Percentiles rank a stretch among this genome's conserved stretches.
Evolutionary conservation across 305 asterid genomes (phyloP).

Genomic region (Fraxinus baroniana): DNA sequence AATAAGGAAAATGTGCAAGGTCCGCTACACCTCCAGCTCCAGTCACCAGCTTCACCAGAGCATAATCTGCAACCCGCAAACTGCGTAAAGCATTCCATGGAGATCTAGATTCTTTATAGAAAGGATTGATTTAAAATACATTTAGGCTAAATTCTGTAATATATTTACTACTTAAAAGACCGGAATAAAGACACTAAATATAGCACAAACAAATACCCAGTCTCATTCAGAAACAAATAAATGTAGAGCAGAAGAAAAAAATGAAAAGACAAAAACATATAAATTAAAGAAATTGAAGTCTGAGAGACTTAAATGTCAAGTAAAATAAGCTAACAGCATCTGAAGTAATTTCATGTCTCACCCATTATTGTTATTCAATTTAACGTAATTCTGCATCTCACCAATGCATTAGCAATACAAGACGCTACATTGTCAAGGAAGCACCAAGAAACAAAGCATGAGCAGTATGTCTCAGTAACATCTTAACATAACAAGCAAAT

Average conservation of each 20-base stretch:
- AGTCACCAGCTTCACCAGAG: constrained; percentile 47
- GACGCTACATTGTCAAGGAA: background rate
- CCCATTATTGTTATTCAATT: constrained; percentile 12
- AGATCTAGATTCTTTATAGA: constrained; percentile 55
- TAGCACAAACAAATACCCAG: constrained; percentile 20
- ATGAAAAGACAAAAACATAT: constrained; percentile 1
- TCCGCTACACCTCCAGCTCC: constrained; percentile 52
- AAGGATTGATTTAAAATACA: constrained; percentile 36
- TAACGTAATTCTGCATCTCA: constrained; percentile 18
- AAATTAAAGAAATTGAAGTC: constrained; percentile 12
- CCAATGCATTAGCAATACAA: constrained; percentile 1
- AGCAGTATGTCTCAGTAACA: constrained; percentile 13
- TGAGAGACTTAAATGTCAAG: constrained; percentile 13
- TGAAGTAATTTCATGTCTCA: constrained; percentile 5
- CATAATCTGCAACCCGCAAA: constrained; percentile 51
- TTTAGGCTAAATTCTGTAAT: constrained; percentile 31
- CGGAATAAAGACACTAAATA: background rate
- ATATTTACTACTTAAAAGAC: constrained; percentile 16
- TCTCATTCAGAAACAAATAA: constrained; percentile 19
- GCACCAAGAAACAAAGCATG: background rate
- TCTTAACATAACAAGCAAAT: constrained; percentile 19
- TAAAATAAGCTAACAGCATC: background rate
- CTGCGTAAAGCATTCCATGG: constrained; percentile 53
- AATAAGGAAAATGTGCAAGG: constrained; percentile 31
- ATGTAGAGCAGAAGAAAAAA: constrained; percentile 6